Evolutionary conservation across 208 protist genomes (phyloP).

Genomic region (Tritrichomonas musculus): DNA sequence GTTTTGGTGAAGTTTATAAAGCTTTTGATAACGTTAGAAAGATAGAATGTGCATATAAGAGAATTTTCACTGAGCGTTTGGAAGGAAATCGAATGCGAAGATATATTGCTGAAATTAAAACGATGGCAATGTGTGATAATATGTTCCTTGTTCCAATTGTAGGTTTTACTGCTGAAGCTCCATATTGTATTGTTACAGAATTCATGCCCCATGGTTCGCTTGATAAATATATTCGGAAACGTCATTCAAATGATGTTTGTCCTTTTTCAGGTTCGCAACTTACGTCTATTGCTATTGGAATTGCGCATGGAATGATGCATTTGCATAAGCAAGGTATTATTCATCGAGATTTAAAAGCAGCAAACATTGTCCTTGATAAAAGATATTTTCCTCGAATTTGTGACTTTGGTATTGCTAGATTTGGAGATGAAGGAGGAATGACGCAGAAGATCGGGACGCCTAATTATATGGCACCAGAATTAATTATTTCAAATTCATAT

Average conservation of each 20-base stretch:
- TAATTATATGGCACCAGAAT: conserved; percentile 31
- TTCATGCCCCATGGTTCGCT: conserved; percentile 12
- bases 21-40: not conserved
- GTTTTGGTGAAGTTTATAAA: not conserved
- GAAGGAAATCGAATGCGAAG: not conserved
- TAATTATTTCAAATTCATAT: not conserved
- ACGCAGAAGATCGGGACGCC: not conserved
- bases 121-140: not conserved
- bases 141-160: conserved; percentile 20
- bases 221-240: not conserved
- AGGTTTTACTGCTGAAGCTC: not conserved
- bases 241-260: not conserved
- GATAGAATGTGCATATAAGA: not conserved
- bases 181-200: conserved; percentile 9
- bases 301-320: not conserved
- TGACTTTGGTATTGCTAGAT: conserved; percentile 22
- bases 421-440: not conserved
- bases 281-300: not conserved
- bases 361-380: not conserved
- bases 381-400: not conserved
- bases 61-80: not conserved
- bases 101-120: conserved; percentile 20
- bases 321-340: not conserved
- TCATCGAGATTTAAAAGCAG: conserved; percentile 7
- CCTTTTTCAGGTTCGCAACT: not conserved